Base-by-base conservation (phyloP, 2,329 filamentous ascomycete genomes). In the Alternaria arborescens region DNA sequence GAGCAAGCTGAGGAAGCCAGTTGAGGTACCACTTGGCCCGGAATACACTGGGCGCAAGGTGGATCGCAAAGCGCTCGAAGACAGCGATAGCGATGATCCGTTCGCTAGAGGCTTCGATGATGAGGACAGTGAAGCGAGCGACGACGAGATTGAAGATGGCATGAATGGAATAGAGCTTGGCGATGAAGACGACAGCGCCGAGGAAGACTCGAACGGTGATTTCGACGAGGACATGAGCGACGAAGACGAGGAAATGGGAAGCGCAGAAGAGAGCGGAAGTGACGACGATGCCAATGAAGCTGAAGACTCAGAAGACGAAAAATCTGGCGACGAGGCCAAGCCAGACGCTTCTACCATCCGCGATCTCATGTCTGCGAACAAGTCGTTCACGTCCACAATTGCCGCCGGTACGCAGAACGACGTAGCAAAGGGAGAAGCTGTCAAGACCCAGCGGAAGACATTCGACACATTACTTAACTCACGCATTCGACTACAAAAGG, bases 401-500 rank as follows among this genome's bases (percentile, higher is more conserved):
- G 86, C 86, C 2, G 84, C 89, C 72, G 89, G 90, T 1, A 88
- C 88, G 53, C 89, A 90, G 72, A 88, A 88, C 54, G 95, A 98
- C 75, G 88, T 91, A 5, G 87, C 89, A 42, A 98, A 98, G 79
- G 95, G 95, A 12, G 81, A 86, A 55, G 94, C 94, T 0, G 92
- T 99, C 38, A 94, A 93, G 71, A 84, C 89, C 58, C 95, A 99
- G 80, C 88, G 93, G 52, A 90, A 89, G 63, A 88, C 90, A 0
- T 99, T 97, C 73, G 94, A 98, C 69, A 88, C 91, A 0, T 86
- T 98, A 1, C 85, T 99, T 32, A 97, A 97, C 79, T 87, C 93
- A 14, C 89, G 95, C 20, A 97, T 99, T 73, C 91, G 94, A 62
- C 82, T 99, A 18, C 96, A 99, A 78, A 98, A 97, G 78, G 93